phyloP scores from a whole-genome alignment of 1,284 basidiomycete species.

The Ceratobasidium papillatum region DNA sequence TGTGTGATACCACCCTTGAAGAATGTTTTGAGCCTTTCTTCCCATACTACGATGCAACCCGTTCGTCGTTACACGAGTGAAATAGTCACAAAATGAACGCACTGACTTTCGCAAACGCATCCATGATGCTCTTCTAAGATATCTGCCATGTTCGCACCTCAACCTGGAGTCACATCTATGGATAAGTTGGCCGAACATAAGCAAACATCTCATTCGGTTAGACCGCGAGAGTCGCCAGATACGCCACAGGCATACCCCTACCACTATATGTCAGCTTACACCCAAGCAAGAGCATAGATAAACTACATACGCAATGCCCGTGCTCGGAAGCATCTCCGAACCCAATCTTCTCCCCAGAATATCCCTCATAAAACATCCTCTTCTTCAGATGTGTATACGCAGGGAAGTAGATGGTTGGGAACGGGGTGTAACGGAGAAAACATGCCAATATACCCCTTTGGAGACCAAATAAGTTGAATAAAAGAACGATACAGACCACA shows the following conservation, averaged over 20 bases:
- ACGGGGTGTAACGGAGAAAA: slow-evolving; percentile 92
- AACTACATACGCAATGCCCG: slow-evolving; percentile 78
- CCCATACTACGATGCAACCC: slow-evolving; percentile 54
- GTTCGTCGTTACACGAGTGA: slow-evolving; percentile 43
- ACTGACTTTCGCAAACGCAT: slow-evolving; percentile 93
- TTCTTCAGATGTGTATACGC: slow-evolving; percentile 87
- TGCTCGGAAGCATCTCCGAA: slow-evolving; percentile 90
- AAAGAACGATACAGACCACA: slow-evolving; percentile 91
- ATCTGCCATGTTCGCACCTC: slow-evolving; percentile 93
- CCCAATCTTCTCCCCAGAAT: slow-evolving; percentile 89
- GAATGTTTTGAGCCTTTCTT: slow-evolving; percentile 88
- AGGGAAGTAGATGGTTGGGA: slow-evolving; percentile 85
- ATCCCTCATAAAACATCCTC: slow-evolving; percentile 95
- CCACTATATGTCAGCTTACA: slow-evolving; percentile 22
- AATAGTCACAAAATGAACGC: slow-evolving; percentile 48
- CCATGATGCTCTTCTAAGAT: slow-evolving; percentile 88
- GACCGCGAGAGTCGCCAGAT: slow-evolving; percentile 81
- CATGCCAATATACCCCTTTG: slow-evolving; percentile 93
- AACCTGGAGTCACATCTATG: slow-evolving; percentile 92
- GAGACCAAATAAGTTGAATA: slow-evolving; percentile 90
- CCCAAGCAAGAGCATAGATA: background rate
- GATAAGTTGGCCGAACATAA: slow-evolving; percentile 48
- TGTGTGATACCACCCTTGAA: slow-evolving; percentile 97
- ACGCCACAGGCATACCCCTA: slow-evolving; percentile 95
- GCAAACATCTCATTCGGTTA: slow-evolving; percentile 45